These are phyloP conservation scores for Salix purpurea DNA, from an alignment of 345 rosid species.

Conservation along the genomic window DNA sequence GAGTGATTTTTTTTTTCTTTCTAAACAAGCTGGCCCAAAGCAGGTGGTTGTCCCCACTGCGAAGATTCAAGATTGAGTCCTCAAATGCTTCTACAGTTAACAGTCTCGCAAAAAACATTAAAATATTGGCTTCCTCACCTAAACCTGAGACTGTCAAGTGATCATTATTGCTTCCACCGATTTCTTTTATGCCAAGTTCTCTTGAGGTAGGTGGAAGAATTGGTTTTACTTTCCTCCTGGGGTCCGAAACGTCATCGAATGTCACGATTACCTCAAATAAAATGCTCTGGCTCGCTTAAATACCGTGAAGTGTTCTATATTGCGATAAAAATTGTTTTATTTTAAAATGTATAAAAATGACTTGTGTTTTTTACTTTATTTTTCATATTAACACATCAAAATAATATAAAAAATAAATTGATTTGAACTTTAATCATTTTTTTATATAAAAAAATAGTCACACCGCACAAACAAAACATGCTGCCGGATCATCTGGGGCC, in stretches of 20 bases:
- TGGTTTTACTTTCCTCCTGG: too few species aligned
- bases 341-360: too few species aligned
- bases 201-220: not conserved
- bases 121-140: slow-evolving; percentile 9
- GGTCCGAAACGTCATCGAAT: not conserved
- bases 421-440: too few species aligned
- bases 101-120: not conserved
- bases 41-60: not conserved
- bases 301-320: too few species aligned
- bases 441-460: too few species aligned
- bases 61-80: not conserved
- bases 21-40: slow-evolving; percentile 9
- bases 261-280: slow-evolving; percentile 2
- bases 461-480: too few species aligned
- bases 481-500: not conserved
- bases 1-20: not conserved
- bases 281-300: too few species aligned
- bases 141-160: slow-evolving; percentile 16
- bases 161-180: slow-evolving; percentile 1
- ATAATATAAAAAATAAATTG: too few species aligned
- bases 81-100: slow-evolving; percentile 9
- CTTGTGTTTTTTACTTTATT: too few species aligned
- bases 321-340: too few species aligned
- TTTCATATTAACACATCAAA: too few species aligned
- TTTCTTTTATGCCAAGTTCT: slow-evolving; percentile 10